Base-by-base conservation (phyloP, 208 protist species). In the Crithidia mellificae region DNA sequence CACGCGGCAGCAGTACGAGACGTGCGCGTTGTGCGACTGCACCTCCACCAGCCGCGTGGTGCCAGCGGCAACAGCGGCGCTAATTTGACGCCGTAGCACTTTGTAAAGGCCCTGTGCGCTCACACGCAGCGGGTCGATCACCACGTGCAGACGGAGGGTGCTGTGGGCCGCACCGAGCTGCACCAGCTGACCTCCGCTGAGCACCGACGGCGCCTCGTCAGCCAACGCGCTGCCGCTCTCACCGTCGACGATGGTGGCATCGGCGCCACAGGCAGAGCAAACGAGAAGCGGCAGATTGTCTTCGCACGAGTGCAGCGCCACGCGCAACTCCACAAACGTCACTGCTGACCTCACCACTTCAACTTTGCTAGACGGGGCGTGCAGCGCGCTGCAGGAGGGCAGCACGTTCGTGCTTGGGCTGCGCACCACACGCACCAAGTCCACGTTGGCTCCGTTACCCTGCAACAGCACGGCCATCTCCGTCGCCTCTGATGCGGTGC, bases 1-100 rank as follows among this genome's bases (percentile, higher is more conserved):
- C 25, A 77, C 27, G 1, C 72, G 72, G 22, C 72, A 77, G 63
- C 70, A 76, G 50, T 76, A 76, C 36, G 49, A 65, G 41, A 76
- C 30, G 63, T 76, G 70, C 20, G 63, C 36, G 70, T 76, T 69
- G 63, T 70, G 70, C 41, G 70, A 36, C 47, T 76, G 57, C 36
- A 76, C 54, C 41, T 69, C 62, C 15, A 76, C 64, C 19, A 76
- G 55, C 7, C 70, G 70, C 1, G 56, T 76, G 9, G 70, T 70
- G 12, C 70, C 51, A 20, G 70, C 56, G 12, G 20, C 24, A 20
- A 34, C 14, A 24, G 63, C 62, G 7, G 55, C 41, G 53, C 47
- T 61, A 17, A 76, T 51, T 34, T 76, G 70, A 29, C 70, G 70
- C 19, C 52, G 30, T 8, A 76, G 56, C 14, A 49, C 56, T 34